These are phyloP conservation scores for Xylaria sp. DNA, from an alignment of 2,329 filamentous ascomycete genomes.

Conservation along the genomic window DNA sequence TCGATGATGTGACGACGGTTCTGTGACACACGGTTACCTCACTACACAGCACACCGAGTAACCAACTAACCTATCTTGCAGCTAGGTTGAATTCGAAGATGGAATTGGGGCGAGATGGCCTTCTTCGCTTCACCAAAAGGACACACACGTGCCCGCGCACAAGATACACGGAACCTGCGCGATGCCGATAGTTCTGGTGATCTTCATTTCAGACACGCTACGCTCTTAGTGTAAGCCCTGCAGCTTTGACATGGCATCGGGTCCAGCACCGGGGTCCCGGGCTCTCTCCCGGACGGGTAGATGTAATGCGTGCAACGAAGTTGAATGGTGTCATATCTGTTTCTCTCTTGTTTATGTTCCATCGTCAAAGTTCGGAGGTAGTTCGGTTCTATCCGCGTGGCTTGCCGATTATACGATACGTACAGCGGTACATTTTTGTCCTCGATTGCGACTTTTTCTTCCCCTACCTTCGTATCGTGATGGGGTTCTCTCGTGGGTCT, in stretches of 20 bases:
- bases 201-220: slow-evolving; percentile 44
- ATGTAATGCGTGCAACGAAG: not conserved
- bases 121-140: slow-evolving; percentile 14
- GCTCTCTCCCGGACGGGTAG: slow-evolving; percentile 13
- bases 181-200: slow-evolving; percentile 47
- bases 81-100: not conserved
- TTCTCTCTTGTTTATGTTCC: not conserved
- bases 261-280: slow-evolving; percentile 28
- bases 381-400: slow-evolving; percentile 23
- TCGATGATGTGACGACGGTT: slow-evolving; percentile 15
- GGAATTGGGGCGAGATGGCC: not conserved
- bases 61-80: not conserved
- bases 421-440: not conserved
- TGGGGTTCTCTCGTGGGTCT: slow-evolving; percentile 17
- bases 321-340: not conserved
- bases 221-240: slow-evolving; percentile 28
- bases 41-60: slow-evolving; percentile 1
- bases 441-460: slow-evolving; percentile 14
- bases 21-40: slow-evolving; percentile 3
- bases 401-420: slow-evolving; percentile 20
- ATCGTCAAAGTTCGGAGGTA: slow-evolving; percentile 6
- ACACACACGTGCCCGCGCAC: slow-evolving; percentile 1
- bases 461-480: slow-evolving; percentile 4
- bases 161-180: slow-evolving; percentile 35
- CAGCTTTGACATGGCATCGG: slow-evolving; percentile 36